Evolutionary conservation across 2,329 filamentous ascomycete species (phyloP).

Genomic region (Pyrenophora graminea): DNA sequence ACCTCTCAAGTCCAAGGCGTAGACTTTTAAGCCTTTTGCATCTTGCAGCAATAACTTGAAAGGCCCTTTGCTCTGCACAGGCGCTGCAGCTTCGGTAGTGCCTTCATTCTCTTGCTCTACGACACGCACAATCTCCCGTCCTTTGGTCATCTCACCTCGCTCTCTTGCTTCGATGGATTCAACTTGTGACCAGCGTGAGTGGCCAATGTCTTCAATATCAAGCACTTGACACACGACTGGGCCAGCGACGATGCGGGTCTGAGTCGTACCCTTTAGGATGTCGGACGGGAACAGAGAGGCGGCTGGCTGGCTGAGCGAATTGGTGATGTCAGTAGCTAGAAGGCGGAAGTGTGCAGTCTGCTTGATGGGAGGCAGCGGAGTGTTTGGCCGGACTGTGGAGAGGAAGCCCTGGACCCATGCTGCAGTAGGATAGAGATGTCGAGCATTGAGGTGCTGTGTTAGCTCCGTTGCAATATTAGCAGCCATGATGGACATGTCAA

Average conservation of each 20-base stretch:
- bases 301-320: constrained; percentile 53
- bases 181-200: constrained; percentile 83
- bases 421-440: constrained; percentile 59
- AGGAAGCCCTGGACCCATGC: constrained; percentile 69
- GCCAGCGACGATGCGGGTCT: constrained; percentile 61
- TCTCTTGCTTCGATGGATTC: constrained; percentile 77
- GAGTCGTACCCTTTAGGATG: constrained; percentile 59
- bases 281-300: constrained; percentile 61
- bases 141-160: constrained; percentile 73
- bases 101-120: constrained; percentile 56
- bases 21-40: constrained; percentile 65
- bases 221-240: constrained; percentile 80
- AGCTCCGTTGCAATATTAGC: constrained; percentile 45
- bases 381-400: constrained; percentile 57
- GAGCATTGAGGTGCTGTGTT: constrained; percentile 60
- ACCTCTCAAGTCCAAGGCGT: constrained; percentile 71
- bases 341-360: constrained; percentile 82
- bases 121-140: constrained; percentile 80
- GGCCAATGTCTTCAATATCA: constrained; percentile 81
- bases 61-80: constrained; percentile 58
- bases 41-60: constrained; percentile 87
- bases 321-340: constrained; percentile 75
- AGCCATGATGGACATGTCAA: constrained; percentile 26
- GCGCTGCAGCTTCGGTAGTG: constrained; percentile 27
- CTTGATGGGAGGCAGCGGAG: constrained; percentile 70